These are phyloP conservation scores for Paramyrothecium roridum DNA, from an alignment of 2,329 filamentous ascomycete genomes.

Conservation along the genomic window DNA sequence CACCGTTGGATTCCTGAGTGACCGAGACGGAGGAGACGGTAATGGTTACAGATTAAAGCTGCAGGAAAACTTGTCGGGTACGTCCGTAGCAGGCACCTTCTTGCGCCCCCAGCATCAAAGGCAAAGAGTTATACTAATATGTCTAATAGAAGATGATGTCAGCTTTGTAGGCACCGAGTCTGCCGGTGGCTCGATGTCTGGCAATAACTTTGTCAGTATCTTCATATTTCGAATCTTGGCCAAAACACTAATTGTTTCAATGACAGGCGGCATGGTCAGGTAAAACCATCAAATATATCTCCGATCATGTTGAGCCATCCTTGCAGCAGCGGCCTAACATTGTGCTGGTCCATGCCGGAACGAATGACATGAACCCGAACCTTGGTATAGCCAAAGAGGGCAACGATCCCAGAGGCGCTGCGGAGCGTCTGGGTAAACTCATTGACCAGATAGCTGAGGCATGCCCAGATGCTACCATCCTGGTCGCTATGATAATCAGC, in stretches of 20 bases:
- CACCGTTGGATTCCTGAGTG: slow-evolving; percentile 24
- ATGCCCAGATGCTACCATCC: slow-evolving; percentile 28
- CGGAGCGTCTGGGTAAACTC: slow-evolving; percentile 20
- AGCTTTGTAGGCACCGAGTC: slow-evolving; percentile 27
- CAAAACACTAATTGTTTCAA: no score
- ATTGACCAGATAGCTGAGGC: slow-evolving; percentile 23
- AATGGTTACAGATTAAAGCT: slow-evolving; percentile 28
- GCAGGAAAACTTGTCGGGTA: slow-evolving; percentile 20
- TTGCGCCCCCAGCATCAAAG: no score
- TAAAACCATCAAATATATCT: slow-evolving; percentile 30
- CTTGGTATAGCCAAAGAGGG: slow-evolving; percentile 21
- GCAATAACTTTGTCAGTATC: slow-evolving; percentile 26
- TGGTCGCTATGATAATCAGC: slow-evolving; percentile 28
- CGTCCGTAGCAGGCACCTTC: background rate
- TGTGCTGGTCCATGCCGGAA: slow-evolving; percentile 30
- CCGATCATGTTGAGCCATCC: slow-evolving; percentile 22
- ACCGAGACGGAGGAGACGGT: slow-evolving; percentile 18
- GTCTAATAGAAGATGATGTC: slow-evolving; percentile 19
- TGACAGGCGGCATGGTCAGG: slow-evolving; percentile 30
- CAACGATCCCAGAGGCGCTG: slow-evolving; percentile 20
- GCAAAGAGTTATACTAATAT: no score
- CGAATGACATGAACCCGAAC: slow-evolving; percentile 33
- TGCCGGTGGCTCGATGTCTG: slow-evolving; percentile 18
- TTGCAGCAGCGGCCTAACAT: slow-evolving; percentile 30
- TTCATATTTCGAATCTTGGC: background rate